These are phyloP conservation scores for Paxillus rubicundulus DNA, from an alignment of 768 basidiomycete species.

Conservation along the genomic window DNA sequence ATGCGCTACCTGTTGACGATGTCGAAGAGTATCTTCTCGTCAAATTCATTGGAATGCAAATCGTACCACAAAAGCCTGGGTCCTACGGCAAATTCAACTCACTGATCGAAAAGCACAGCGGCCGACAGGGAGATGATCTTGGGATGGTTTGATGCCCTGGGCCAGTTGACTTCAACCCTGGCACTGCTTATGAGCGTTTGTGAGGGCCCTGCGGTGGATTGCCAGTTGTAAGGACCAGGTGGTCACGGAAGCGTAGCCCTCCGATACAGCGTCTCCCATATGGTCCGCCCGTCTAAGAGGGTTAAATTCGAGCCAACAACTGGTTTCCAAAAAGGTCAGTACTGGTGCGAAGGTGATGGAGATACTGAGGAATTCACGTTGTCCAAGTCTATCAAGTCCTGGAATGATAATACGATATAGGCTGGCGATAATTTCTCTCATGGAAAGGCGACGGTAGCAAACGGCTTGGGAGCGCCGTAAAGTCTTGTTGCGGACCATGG, in stretches of 20 bases:
- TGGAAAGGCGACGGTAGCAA: too few species aligned
- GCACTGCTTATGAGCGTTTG: slow-evolving; percentile 4
- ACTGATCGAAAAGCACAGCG: slow-evolving; percentile 9
- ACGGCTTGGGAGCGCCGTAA: too few species aligned
- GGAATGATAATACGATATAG: background rate
- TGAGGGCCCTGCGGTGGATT: slow-evolving; percentile 7
- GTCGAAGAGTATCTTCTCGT: background rate
- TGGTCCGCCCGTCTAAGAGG: slow-evolving; percentile 2
- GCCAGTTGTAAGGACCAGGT: slow-evolving; percentile 13
- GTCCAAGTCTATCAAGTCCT: slow-evolving; percentile 5
- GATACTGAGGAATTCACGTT: background rate
- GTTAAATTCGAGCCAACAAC: slow-evolving; percentile 1
- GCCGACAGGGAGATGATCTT: background rate
- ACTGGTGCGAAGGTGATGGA: background rate
- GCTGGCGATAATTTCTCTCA: background rate
- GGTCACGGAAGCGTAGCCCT: background rate
- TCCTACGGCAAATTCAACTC: slow-evolving; percentile 8
- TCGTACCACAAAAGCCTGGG: slow-evolving; percentile 11
- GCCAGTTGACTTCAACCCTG: slow-evolving; percentile 5
- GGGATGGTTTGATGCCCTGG: background rate
- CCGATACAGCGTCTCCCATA: slow-evolving; percentile 4
- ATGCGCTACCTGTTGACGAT: background rate
- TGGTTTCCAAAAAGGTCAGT: background rate
- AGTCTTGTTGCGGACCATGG: too few species aligned
- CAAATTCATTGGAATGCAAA: background rate